These are phyloP conservation scores for Pouteria campechiana DNA, from an alignment of 179 eudicot genomes.

Conservation along the genomic window DNA sequence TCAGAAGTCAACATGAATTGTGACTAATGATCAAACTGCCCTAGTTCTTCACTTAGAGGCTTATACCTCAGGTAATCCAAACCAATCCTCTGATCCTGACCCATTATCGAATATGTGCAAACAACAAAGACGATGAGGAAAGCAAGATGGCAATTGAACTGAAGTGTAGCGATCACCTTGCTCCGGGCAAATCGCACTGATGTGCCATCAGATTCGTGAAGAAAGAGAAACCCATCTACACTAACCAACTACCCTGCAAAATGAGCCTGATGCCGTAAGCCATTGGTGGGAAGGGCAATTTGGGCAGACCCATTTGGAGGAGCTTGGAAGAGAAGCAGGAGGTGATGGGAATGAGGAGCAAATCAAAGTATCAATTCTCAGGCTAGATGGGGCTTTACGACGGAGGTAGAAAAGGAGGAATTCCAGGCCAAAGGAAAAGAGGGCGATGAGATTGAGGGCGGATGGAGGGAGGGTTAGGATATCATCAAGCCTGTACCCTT, in stretches of 20 bases:
- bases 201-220: slow-evolving; percentile 30
- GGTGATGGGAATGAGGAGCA: slow-evolving; percentile 57
- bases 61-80: slow-evolving; percentile 32
- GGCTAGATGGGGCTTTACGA: slow-evolving; percentile 51
- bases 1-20: slow-evolving; percentile 61
- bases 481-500: no score
- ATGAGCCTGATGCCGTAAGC: slow-evolving; percentile 75
- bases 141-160: slow-evolving; percentile 89
- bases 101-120: slow-evolving; percentile 36
- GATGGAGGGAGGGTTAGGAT: slow-evolving; percentile 29
- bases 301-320: slow-evolving; percentile 42
- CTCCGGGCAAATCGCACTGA: slow-evolving; percentile 42
- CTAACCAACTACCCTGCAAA: slow-evolving; percentile 69
- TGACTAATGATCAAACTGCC: slow-evolving; percentile 21
- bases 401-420: slow-evolving; percentile 60
- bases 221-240: slow-evolving; percentile 85
- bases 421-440: slow-evolving; percentile 69
- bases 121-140: slow-evolving; percentile 43
- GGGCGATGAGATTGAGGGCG: slow-evolving; percentile 33
- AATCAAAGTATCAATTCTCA: slow-evolving; percentile 81
- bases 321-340: slow-evolving; percentile 50
- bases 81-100: slow-evolving; percentile 17
- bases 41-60: slow-evolving; percentile 54
- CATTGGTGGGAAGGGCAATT: slow-evolving; percentile 27
- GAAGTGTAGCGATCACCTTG: slow-evolving; percentile 70